phyloP scores from a whole-genome alignment of 768 basidiomycete species.

The Leccinum truebloodii region DNA sequence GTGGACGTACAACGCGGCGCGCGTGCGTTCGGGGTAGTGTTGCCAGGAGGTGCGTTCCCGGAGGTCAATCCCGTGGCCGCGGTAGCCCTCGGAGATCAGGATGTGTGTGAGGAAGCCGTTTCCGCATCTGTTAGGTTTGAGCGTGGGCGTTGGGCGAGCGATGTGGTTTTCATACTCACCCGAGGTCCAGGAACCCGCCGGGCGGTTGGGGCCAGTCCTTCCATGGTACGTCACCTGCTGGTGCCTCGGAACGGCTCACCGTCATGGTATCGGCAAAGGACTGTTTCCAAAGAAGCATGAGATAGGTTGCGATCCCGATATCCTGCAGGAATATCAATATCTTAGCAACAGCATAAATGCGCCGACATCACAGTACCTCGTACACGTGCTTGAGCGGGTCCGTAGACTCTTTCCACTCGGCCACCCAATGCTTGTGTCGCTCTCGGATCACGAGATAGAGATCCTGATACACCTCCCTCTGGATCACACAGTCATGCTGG shows the following conservation, averaged over 20 bases:
- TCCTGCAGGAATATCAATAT: constrained; percentile 51
- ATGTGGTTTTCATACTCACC: constrained; percentile 44
- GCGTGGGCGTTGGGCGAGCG: neutral
- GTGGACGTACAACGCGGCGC: constrained; percentile 58
- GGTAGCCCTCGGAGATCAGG: constrained; percentile 79
- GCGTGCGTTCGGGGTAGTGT: constrained; percentile 68
- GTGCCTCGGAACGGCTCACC: neutral
- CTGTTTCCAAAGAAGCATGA: constrained; percentile 89
- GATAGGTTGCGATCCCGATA: constrained; percentile 90
- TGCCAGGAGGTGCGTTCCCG: constrained; percentile 85
- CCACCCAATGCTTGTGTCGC: constrained; percentile 73
- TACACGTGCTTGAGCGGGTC: constrained; percentile 91
- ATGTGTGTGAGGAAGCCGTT: constrained; percentile 94
- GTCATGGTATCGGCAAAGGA: constrained; percentile 43
- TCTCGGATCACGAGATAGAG: constrained; percentile 86
- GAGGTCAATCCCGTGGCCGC: constrained; percentile 83
- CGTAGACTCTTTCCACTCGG: constrained; percentile 77
- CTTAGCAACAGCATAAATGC: neutral
- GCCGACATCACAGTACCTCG: constrained; percentile 50
- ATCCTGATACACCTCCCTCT: constrained; percentile 83
- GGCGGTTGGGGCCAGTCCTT: constrained; percentile 74
- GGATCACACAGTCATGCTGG: constrained; percentile 75
- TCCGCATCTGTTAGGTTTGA: constrained; percentile 53
- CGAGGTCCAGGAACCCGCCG: constrained; percentile 87
- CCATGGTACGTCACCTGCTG: constrained; percentile 48